Percentiles rank a stretch among this genome's conserved stretches.
phyloP scores from a whole-genome alignment of 106 monocot genomes.

The Narthecium ossifragum region DNA sequence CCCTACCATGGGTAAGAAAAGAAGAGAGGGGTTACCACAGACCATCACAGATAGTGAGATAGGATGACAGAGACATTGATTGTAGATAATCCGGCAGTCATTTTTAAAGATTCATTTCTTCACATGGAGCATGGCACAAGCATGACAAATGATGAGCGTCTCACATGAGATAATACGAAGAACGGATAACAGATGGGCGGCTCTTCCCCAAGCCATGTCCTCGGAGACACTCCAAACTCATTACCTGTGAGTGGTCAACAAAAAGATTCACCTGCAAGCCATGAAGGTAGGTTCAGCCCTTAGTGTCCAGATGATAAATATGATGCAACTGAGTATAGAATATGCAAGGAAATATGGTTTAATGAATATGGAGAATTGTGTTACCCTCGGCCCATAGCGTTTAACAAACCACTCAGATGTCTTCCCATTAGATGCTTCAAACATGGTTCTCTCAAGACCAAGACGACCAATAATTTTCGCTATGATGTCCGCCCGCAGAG shows the following conservation, averaged over 20 bases:
- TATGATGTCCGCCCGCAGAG: constrained; percentile 59
- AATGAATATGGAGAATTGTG: background rate
- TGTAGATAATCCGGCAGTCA: too few species aligned
- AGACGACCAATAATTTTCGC: constrained; percentile 73
- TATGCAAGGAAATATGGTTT: background rate
- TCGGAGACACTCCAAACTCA: constrained; percentile 78
- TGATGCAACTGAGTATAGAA: too few species aligned
- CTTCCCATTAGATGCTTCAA: constrained; percentile 45
- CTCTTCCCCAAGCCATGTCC: constrained; percentile 23
- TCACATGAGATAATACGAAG: constrained; percentile 31
- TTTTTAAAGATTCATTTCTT: too few species aligned
- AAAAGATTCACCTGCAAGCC: constrained; percentile 73
- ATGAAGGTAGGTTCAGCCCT: background rate
- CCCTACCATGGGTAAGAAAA: too few species aligned
- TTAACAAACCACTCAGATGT: constrained; percentile 80
- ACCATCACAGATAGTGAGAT: too few species aligned
- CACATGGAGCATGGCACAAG: too few species aligned
- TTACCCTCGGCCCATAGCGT: constrained; percentile 65
- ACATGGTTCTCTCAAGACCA: constrained; percentile 82
- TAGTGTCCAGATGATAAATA: too few species aligned
- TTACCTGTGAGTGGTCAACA: constrained; percentile 69
- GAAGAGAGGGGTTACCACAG: too few species aligned
- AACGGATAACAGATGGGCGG: constrained; percentile 17
- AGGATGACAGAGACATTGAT: too few species aligned
- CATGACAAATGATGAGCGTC: background rate